phyloP scores from a whole-genome alignment of 106 monocot species.

The Dendrobium nobile region DNA sequence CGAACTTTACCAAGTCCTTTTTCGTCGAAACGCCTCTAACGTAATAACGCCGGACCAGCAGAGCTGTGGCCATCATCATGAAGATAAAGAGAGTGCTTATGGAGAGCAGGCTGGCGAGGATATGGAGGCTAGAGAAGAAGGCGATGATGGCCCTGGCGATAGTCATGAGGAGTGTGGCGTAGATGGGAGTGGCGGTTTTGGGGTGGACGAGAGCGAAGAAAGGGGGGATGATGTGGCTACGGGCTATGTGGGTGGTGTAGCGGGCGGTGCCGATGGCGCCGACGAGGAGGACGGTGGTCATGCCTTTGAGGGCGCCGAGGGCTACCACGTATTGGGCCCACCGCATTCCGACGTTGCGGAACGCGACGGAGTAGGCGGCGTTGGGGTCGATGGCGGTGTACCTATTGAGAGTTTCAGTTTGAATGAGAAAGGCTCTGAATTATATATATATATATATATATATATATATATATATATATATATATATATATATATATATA shows the following conservation, averaged over 20 bases:
- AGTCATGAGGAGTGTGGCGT: constrained; percentile 43
- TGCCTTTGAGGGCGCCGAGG: constrained; percentile 80
- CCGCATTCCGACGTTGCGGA: constrained; percentile 58
- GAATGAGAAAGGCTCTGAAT: too few relatives aligned
- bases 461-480: too few relatives aligned
- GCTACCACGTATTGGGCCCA: constrained; percentile 85
- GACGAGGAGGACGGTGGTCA: constrained; percentile 66
- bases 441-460: too few relatives aligned
- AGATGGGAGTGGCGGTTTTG: constrained; percentile 45
- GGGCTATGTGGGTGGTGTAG: constrained; percentile 63
- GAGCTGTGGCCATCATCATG: constrained; percentile 50
- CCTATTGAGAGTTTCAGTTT: background rate
- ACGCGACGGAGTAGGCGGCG: constrained; percentile 72
- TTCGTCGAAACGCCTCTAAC: constrained; percentile 16
- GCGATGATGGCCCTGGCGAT: constrained; percentile 25
- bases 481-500: too few relatives aligned
- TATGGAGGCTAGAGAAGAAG: constrained; percentile 52
- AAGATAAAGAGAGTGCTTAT: constrained; percentile 71
- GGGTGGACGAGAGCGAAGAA: constrained; percentile 56
- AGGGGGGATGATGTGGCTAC: constrained; percentile 57
- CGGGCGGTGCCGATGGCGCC: constrained; percentile 47
- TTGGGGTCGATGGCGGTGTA: constrained; percentile 49
- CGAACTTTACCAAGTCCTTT: constrained; percentile 16
- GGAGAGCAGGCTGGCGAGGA: constrained; percentile 47
- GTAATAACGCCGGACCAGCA: constrained; percentile 55